Conservation (phyloP, 1,284 basidiomycete genomes). For the Earliella scabrosa region DNA sequence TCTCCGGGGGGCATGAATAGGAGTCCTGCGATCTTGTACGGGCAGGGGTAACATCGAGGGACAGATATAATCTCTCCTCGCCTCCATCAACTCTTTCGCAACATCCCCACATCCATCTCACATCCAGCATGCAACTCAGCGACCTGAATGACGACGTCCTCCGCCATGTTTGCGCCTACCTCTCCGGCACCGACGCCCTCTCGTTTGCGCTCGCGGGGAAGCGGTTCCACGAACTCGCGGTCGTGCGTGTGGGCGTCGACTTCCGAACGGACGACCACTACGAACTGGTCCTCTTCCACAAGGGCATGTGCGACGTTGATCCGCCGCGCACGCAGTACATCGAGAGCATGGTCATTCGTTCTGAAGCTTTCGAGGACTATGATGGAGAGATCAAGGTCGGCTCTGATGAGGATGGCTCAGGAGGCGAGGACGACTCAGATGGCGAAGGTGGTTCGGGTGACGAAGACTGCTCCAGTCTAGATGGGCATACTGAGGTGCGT, state of each 20-base stretch:
- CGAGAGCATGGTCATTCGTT: not conserved
- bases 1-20: too few relatives aligned
- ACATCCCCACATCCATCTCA: too few relatives aligned
- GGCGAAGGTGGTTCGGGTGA: too few relatives aligned
- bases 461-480: too few relatives aligned
- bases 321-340: not conserved
- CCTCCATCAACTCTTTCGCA: too few relatives aligned
- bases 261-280: not conserved
- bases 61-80: too few relatives aligned
- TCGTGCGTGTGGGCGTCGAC: not conserved
- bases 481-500: too few relatives aligned
- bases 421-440: too few relatives aligned
- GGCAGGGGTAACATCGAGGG: too few relatives aligned
- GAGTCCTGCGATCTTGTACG: too few relatives aligned
- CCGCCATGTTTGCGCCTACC: not conserved
- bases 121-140: not conserved
- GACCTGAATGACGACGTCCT: not conserved
- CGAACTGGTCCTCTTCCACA: not conserved
- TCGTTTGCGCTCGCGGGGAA: not conserved
- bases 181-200: not conserved
- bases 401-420: not conserved
- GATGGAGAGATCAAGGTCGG: not conserved
- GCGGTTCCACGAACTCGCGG: not conserved
- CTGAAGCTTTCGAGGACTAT: not conserved
- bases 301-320: not conserved